phyloP scores from a whole-genome alignment of 345 rosid species.

The Geranium rotundifolium region DNA sequence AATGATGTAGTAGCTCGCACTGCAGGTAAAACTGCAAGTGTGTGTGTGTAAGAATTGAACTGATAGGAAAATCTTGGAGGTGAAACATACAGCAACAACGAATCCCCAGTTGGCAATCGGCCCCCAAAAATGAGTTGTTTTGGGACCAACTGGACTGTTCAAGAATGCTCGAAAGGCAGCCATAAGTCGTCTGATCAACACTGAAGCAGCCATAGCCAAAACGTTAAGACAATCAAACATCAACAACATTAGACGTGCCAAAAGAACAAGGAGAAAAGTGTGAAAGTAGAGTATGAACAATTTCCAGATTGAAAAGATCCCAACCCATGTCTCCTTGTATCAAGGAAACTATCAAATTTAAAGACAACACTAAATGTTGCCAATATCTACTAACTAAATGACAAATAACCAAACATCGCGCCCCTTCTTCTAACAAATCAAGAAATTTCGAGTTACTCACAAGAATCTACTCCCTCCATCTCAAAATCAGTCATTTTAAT shows the following conservation, averaged over 20 bases:
- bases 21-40: background rate
- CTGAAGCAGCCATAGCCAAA: conserved; percentile 3
- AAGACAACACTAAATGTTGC: background rate
- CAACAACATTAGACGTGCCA: background rate
- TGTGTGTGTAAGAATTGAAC: background rate
- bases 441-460: too few relatives aligned
- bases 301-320: too few relatives aligned
- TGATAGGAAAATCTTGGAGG: conserved; percentile 2
- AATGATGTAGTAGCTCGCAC: background rate
- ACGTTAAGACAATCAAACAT: background rate
- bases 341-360: too few relatives aligned
- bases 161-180: conserved; percentile 60
- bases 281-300: background rate
- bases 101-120: conserved; percentile 91
- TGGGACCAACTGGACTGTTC: conserved; percentile 83
- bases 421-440: too few relatives aligned
- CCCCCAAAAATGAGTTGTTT: conserved; percentile 88
- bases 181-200: conserved; percentile 21
- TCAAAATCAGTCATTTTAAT: too few relatives aligned
- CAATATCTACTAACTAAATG: background rate
- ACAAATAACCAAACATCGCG: too few relatives aligned
- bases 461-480: too few relatives aligned
- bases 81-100: conserved; percentile 54
- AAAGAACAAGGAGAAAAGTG: background rate
- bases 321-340: background rate